Percentiles rank a stretch among this genome's conserved stretches.
These are phyloP conservation scores for Trifolium pratense DNA, from an alignment of 306 rosid genomes.

Conservation along the genomic window DNA sequence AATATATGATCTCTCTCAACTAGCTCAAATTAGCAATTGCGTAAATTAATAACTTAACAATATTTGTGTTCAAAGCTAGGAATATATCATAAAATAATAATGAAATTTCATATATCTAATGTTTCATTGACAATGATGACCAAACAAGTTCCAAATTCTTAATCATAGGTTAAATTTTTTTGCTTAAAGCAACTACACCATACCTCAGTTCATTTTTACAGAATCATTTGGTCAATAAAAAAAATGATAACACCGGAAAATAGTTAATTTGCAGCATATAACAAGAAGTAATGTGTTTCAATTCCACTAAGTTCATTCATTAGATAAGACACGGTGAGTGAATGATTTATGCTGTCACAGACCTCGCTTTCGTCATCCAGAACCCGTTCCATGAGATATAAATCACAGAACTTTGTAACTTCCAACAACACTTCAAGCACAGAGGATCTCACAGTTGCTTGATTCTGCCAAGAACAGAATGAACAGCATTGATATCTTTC, in stretches of 20 bases:
- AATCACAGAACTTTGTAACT: slow-evolving; percentile 83
- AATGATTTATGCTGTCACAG: slow-evolving; percentile 39
- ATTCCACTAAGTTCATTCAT: slow-evolving; percentile 10
- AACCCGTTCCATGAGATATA: slow-evolving; percentile 95
- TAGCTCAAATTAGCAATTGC: slow-evolving; percentile 13
- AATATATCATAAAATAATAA: not conserved
- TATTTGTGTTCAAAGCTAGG: not conserved
- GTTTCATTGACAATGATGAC: not conserved
- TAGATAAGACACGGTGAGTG: slow-evolving; percentile 19
- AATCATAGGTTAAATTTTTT: no score
- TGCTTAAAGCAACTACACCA: slow-evolving; percentile 29
- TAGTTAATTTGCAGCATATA: slow-evolving; percentile 29
- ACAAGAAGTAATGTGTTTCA: slow-evolving; percentile 17
- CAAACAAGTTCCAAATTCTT: slow-evolving; percentile 13
- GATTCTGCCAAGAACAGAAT: slow-evolving; percentile 64
- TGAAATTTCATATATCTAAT: slow-evolving; percentile 17
- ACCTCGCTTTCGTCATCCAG: slow-evolving; percentile 93
- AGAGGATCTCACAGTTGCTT: slow-evolving; percentile 80
- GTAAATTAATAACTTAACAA: slow-evolving; percentile 21
- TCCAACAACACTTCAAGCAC: slow-evolving; percentile 87
- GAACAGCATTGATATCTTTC: slow-evolving; percentile 35
- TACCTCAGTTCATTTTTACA: slow-evolving; percentile 31
- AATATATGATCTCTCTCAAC: slow-evolving; percentile 1
- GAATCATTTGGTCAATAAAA: not conserved
- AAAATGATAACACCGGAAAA: not conserved